Base-by-base conservation (phyloP, 768 basidiomycete species). In the Kwoniella sp. region DNA sequence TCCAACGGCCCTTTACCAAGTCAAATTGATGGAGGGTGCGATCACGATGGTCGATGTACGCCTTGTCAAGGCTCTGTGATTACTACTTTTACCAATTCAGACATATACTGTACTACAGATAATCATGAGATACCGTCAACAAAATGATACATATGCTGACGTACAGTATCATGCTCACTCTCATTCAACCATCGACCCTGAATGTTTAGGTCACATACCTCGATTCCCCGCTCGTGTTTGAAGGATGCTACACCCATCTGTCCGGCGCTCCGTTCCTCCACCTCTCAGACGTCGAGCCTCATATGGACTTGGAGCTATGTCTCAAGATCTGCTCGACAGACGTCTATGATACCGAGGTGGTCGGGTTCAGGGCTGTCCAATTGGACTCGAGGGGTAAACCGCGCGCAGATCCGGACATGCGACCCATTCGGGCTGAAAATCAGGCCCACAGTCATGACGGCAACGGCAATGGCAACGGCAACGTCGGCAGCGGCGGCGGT, bases 261-360 rank as follows among this genome's bases (percentile, higher is more conserved):
- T 40, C 29, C 33, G 55, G 55, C 24, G 25, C 36, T 22, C 36
- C 55, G 7, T 55, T 55, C 36, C 21, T 55, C 21, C 21, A 44
- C 3, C 40, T 55, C 26, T 17, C 26, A 27, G 30, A 44, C 27
- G 56, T 44, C 10, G 40, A 44, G 10, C 40, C 40, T 6, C 40
- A 44, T 15, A 44, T 47, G 24, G 27, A 36, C 17, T 15, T 57
- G 12, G 55, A 55, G 8, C 6, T 22, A 13, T 55, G 56, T 17
- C 47, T 57, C 26, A 26, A 15, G 40, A 57, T 57, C 15, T 57
- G 56, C 22, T 46, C 46, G 26, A 47, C 56, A 1, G 56, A 48
- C 27, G 33, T 57, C 19, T 57, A 57, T 22, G 56, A 57, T 29
- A 57, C 56, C 19, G 56, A 57, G 46, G 56, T 57, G 6, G 56